Conservation (phyloP, 2,329 filamentous ascomycete genomes). For the Zasmidium cellare region DNA sequence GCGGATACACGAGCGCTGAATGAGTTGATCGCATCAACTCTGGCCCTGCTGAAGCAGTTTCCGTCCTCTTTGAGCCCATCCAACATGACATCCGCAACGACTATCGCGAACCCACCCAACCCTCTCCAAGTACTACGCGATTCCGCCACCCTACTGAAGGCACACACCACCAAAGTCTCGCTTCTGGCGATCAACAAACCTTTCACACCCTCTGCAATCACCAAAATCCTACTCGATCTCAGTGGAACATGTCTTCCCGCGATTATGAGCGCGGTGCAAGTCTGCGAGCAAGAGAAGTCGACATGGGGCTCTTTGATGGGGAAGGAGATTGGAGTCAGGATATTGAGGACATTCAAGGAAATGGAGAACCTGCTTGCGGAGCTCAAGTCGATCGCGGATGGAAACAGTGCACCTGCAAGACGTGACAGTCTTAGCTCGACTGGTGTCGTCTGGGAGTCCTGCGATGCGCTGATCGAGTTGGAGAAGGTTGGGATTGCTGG, state of each 20-base stretch:
- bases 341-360: conserved; percentile 62
- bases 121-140: conserved; percentile 70
- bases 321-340: conserved; percentile 62
- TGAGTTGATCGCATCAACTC: conserved; percentile 32
- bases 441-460: conserved; percentile 79
- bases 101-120: conserved; percentile 42
- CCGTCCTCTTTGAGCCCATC: conserved; percentile 27
- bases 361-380: conserved; percentile 60
- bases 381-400: conserved; percentile 58
- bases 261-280: conserved; percentile 68
- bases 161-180: conserved; percentile 83
- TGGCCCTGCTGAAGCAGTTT: conserved; percentile 34
- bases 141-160: conserved; percentile 70
- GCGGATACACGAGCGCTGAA: conserved; percentile 28
- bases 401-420: conserved; percentile 40
- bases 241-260: conserved; percentile 71
- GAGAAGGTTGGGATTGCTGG: conserved; percentile 68
- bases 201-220: conserved; percentile 76
- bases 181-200: conserved; percentile 84
- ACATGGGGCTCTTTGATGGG: conserved; percentile 65
- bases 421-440: conserved; percentile 62
- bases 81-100: conserved; percentile 19
- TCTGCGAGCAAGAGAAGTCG: conserved; percentile 55
- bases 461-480: conserved; percentile 69
- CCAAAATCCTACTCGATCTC: conserved; percentile 70